Evolutionary conservation across 2,329 filamentous ascomycete species (phyloP), one percentile per base, ranked within the genome.

Genomic region (Aureobasidium sp.): DNA sequence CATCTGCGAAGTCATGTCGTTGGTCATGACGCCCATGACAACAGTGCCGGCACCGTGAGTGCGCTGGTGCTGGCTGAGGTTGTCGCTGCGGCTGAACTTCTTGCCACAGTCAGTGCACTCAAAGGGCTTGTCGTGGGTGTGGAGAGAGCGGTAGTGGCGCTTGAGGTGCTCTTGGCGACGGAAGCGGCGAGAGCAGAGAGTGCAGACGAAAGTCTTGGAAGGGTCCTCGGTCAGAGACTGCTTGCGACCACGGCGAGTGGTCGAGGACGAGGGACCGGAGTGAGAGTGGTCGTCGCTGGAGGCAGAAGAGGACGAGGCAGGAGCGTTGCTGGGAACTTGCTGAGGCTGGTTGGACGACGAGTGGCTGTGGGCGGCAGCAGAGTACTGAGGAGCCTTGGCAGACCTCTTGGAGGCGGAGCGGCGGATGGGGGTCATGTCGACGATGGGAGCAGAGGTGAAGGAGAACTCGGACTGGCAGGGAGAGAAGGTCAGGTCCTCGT

Each of bases 61-160:
- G 58, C 93, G 84, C 59, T 93, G 85, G 69, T 98, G 93, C 74
- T 98, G 93, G 21, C 90, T 88, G 14, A 98, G 81, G 77, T 98
- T 98, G 74, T 98, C 93, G 63, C 88, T 95, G 64, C 93, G 86
- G 17, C 91, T 97, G 75, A 97, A 98, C 78, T 95, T 96, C 85
- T 98, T 98, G 63, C 93, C 91, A 66, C 93, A 98, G 74, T 98
- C 91, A 60, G 84, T 81, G 78, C 93, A 98, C 74, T 95, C 89
- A 65, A 97, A 98, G 4, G 93, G 93, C 83, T 97, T 98, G 69
- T 97, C 93, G 67, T 95, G 86, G 1, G 93, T 98, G 78, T 98
- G 93, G 42, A 98, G 88, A 55, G 93, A 97, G 62, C 93, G 85
- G 78, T 95, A 95, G 77, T 98, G 93, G 58, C 93, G 88, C 83